These are phyloP conservation scores for Eutrema heterophyllum DNA, from an alignment of 345 rosid species.

Conservation along the genomic window DNA sequence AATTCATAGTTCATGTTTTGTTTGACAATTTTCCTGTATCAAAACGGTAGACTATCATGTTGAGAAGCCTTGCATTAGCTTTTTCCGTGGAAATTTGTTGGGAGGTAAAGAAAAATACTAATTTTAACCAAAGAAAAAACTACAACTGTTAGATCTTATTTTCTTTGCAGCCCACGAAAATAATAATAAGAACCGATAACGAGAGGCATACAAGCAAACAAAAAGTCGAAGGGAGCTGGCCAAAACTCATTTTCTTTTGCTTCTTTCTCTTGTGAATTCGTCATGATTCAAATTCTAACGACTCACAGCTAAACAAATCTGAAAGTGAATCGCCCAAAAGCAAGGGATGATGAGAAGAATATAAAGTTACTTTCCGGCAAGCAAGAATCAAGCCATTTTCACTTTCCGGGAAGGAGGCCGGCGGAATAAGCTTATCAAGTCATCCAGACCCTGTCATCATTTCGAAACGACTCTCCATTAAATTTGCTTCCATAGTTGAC, in stretches of 20 bases:
- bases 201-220: background rate
- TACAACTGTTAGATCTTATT: conserved; percentile 9
- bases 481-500: background rate
- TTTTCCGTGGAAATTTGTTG: background rate
- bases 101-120: background rate
- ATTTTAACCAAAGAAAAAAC: background rate
- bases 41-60: no score
- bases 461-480: background rate
- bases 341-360: background rate
- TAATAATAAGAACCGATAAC: background rate
- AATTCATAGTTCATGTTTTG: no score
- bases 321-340: background rate
- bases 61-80: background rate
- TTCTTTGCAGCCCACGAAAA: conserved; percentile 13
- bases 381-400: conserved; percentile 48
- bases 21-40: no score
- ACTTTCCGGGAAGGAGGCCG: conserved; percentile 87
- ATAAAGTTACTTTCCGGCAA: background rate
- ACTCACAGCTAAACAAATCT: conserved; percentile 3
- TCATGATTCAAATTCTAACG: conserved; percentile 13
- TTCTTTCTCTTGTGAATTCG: conserved; percentile 6
- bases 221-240: background rate
- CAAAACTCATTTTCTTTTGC: conserved; percentile 6
- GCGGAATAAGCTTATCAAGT: conserved; percentile 87
- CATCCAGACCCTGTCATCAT: conserved; percentile 81